Percentiles rank a stretch among this genome's conserved stretches.
Conservation (phyloP, 2,329 filamentous ascomycete genomes). For the Penicillium concentricum region DNA sequence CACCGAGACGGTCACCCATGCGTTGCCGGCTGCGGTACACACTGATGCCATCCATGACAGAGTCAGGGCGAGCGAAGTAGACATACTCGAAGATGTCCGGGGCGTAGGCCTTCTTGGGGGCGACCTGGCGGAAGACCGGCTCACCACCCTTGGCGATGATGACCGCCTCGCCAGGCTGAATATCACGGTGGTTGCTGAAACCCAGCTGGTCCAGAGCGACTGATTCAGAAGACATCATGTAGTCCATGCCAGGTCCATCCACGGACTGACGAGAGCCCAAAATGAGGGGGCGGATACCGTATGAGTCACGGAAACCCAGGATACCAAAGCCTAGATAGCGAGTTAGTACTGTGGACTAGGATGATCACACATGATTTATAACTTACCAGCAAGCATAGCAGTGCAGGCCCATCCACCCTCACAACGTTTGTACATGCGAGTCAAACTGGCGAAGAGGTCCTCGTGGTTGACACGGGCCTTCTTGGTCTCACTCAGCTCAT, state of each 20-base stretch:
- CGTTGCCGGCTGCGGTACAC: constrained; percentile 80
- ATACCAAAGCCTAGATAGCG: constrained; percentile 64
- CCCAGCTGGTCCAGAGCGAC: constrained; percentile 79
- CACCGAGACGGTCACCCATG: constrained; percentile 80
- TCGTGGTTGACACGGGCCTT: constrained; percentile 77
- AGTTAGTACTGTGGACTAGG: constrained; percentile 16
- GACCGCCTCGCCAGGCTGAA: constrained; percentile 79
- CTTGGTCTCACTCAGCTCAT: constrained; percentile 74
- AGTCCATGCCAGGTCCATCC: constrained; percentile 68
- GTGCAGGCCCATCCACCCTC: constrained; percentile 77
- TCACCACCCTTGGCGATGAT: constrained; percentile 75
- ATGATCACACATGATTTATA: neutral
- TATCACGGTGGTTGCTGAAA: constrained; percentile 72
- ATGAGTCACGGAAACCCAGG: constrained; percentile 74
- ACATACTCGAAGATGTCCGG: constrained; percentile 88
- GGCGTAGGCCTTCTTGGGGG: constrained; percentile 66
- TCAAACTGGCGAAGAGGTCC: constrained; percentile 71
- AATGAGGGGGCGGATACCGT: constrained; percentile 80
- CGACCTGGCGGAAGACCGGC: constrained; percentile 74
- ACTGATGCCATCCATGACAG: constrained; percentile 81
- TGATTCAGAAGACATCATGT: constrained; percentile 89
- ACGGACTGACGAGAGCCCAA: constrained; percentile 71
- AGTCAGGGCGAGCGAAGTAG: constrained; percentile 82
- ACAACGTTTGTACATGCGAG: constrained; percentile 70
- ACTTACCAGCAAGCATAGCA: constrained; percentile 70